phyloP scores from a whole-genome alignment of 176 grass and related monocot species.

The Ensete ventricosum region DNA sequence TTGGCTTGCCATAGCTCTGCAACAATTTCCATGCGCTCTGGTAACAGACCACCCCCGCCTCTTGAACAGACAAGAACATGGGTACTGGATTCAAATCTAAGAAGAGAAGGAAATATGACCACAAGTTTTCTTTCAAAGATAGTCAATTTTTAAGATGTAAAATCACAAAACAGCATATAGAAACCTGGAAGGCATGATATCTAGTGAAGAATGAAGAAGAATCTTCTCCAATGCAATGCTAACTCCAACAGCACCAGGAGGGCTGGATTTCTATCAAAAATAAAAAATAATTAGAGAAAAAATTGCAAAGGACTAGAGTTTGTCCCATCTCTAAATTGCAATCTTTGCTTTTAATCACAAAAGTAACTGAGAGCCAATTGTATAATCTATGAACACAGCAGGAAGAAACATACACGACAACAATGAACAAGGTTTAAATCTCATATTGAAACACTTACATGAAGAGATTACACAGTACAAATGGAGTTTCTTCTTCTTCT shows the following conservation, averaged over 20 bases:
- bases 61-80: conserved; percentile 94
- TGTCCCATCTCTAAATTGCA: not conserved
- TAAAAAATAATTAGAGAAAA: not conserved
- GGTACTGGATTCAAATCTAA: conserved; percentile 58
- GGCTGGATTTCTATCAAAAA: conserved; percentile 55
- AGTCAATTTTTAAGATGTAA: not conserved
- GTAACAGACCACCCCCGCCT: conserved; percentile 72
- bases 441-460: no score
- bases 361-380: not conserved
- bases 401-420: no score
- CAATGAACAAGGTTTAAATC: not conserved
- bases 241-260: conserved; percentile 82
- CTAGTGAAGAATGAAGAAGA: conserved; percentile 62
- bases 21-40: conserved; percentile 81
- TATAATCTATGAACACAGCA: no score
- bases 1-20: conserved; percentile 84
- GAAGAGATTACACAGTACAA: not conserved
- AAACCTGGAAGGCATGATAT: conserved; percentile 56
- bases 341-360: not conserved
- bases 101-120: conserved; percentile 8
- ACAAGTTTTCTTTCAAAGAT: not conserved
- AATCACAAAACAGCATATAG: conserved; percentile 24
- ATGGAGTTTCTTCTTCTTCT: conserved; percentile 19
- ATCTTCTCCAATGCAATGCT: conserved; percentile 96
- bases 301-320: not conserved